Conservation (phyloP, 176 grass and related monocot species). For the Canna indica region DNA sequence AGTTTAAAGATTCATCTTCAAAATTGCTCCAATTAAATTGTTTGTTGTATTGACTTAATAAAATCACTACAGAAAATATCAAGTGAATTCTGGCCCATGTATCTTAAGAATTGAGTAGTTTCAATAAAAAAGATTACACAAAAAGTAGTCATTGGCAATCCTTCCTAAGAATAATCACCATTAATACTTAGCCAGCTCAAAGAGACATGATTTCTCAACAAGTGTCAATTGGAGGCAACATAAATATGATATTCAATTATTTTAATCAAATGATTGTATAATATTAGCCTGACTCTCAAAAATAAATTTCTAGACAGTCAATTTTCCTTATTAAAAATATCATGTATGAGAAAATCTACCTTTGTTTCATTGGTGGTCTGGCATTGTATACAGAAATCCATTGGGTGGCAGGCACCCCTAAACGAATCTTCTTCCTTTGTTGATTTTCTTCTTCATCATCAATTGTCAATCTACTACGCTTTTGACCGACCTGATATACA, state of each 20-base stretch:
- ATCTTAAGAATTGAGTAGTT: too few relatives aligned
- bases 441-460: constrained; percentile 44
- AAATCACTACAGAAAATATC: too few relatives aligned
- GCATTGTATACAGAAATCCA: constrained; percentile 95
- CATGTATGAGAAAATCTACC: constrained; percentile 39
- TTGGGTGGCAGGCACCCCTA: constrained; percentile 59
- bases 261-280: too few relatives aligned
- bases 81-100: too few relatives aligned
- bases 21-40: not conserved
- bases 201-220: not conserved
- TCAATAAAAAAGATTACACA: too few relatives aligned
- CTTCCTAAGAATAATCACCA: not conserved
- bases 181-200: not conserved
- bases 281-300: not conserved
- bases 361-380: constrained; percentile 63
- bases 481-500: constrained; percentile 64
- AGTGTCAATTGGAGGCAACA: not conserved
- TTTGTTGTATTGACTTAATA: too few relatives aligned
- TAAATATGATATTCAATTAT: not conserved
- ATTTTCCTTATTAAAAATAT: not conserved
- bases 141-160: too few relatives aligned
- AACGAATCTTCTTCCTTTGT: constrained; percentile 57
- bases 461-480: constrained; percentile 49
- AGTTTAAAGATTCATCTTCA: not conserved
- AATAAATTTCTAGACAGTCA: not conserved